Percentiles rank a stretch among this genome's conserved stretches.
These are phyloP conservation scores for Tolypocladium paradoxum DNA, from an alignment of 2,329 filamentous ascomycete species.

Conservation along the genomic window DNA sequence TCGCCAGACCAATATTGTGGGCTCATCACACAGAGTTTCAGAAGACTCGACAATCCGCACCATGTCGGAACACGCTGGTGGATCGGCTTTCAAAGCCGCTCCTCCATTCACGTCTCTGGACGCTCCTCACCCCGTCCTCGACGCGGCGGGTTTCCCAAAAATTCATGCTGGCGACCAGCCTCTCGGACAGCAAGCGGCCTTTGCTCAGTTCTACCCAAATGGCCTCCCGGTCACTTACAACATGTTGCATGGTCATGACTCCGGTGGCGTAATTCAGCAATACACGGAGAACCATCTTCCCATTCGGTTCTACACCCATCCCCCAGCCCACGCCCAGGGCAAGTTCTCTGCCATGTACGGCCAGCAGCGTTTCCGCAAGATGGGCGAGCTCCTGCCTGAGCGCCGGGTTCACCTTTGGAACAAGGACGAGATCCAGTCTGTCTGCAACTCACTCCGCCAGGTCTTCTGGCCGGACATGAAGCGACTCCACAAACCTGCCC, in stretches of 20 bases:
- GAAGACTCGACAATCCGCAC: background rate
- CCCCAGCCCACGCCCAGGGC: constrained; percentile 18
- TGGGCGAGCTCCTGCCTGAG: constrained; percentile 15
- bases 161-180: constrained; percentile 13
- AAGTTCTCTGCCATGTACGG: constrained; percentile 29
- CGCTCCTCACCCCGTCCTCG: constrained; percentile 7
- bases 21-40: no score
- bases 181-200: constrained; percentile 12
- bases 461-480: constrained; percentile 24
- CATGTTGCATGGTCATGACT: constrained; percentile 16
- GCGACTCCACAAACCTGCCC: constrained; percentile 16
- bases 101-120: constrained; percentile 1
- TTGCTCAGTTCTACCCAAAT: constrained; percentile 22
- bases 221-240: constrained; percentile 24
- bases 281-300: constrained; percentile 26
- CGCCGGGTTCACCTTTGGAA: constrained; percentile 27
- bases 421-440: constrained; percentile 25
- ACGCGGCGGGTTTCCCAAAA: constrained; percentile 8
- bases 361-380: constrained; percentile 14
- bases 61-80: constrained; percentile 6
- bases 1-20: background rate
- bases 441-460: constrained; percentile 27
- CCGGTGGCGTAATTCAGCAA: constrained; percentile 12
- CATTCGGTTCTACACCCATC: constrained; percentile 25
- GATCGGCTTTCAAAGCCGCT: constrained; percentile 1